Evolutionary conservation across 257 asterid genomes (phyloP), one percentile per base, ranked within the genome.

Genomic region (Ophiorrhiza pumila): DNA sequence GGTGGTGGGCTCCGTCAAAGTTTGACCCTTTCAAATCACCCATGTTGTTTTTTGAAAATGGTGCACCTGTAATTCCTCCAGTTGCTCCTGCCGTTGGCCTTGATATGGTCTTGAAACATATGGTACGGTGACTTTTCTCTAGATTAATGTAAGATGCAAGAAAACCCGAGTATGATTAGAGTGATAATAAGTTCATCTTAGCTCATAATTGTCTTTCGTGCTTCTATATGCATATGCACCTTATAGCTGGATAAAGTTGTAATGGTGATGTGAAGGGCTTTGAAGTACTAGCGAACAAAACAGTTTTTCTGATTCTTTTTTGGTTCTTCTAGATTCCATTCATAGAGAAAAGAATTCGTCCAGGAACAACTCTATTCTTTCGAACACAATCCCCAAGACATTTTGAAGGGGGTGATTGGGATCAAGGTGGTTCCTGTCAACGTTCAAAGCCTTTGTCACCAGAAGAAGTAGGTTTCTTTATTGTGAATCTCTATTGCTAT

Each of bases 1-100:
- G 97, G 99, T 95, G 99, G 99, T 90, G 97, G 97, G 99, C 98
- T 73, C 98, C 98, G 45, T 83, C 97, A 29, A 95, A 95, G 88
- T 95, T 95, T 83, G 97, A 95, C 80, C 98, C 97, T n/a, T 86
- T 89, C 64, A 90, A 85, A 76, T 88, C 98, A 60, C 99, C 98
- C 55, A 87, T 92, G 96, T 85, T 92, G 67, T 95, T 95, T 88
- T 95, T 90, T 74, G 88, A 95, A 88, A 87, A 85, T 81, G 98
- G 94, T 14, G 58, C 71, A 53, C 99, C 98, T 27, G 73, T 90
- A 73, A 82, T 71, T 67, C 98, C 98, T 79, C 91, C 89, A 18
- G 82, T 89, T 56, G 69, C 86, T 43, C 88, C 96, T 4, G 87
- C 87, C 69, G 85, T 77, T 42, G 98, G 98, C 64, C 89, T 95